phyloP scores from a whole-genome alignment of 345 rosid species.

The Brassica carinata region DNA sequence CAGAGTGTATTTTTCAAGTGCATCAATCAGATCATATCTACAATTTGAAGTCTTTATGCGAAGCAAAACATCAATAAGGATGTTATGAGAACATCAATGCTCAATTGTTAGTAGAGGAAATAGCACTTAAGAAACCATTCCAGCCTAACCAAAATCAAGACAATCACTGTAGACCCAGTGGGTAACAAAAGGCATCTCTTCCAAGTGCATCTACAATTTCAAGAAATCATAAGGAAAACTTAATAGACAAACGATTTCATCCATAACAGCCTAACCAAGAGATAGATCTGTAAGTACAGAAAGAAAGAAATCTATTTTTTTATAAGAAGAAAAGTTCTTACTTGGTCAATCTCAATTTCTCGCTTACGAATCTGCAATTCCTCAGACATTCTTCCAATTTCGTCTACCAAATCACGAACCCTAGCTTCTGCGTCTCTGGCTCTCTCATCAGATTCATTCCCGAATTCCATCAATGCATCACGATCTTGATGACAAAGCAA shows the following conservation, averaged over 20 bases:
- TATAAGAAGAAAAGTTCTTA: conserved; percentile 27
- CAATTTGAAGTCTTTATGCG: background rate
- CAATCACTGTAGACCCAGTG: no score
- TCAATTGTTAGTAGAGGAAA: background rate
- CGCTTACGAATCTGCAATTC: conserved; percentile 53
- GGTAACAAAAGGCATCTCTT: no score
- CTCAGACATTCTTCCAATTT: conserved; percentile 45
- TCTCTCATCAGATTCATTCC: conserved; percentile 86
- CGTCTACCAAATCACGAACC: conserved; percentile 68
- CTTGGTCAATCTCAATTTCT: conserved; percentile 40
- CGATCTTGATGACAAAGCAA: conserved; percentile 71
- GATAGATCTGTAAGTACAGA: background rate
- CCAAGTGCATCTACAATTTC: no score
- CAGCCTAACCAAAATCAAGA: no score
- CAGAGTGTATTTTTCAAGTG: conserved; percentile 9
- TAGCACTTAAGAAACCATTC: background rate
- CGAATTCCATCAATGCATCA: conserved; percentile 88
- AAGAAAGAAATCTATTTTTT: background rate
- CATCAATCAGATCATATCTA: background rate
- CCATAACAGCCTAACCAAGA: background rate
- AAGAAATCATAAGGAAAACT: no score
- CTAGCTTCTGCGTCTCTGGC: conserved; percentile 73
- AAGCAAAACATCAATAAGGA: background rate
- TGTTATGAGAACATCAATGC: background rate
- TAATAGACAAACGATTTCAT: no score